Evolutionary conservation across 176 grass and related monocot species (phyloP), one percentile per base, ranked within the genome.

Genomic region (Triticum urartu): DNA sequence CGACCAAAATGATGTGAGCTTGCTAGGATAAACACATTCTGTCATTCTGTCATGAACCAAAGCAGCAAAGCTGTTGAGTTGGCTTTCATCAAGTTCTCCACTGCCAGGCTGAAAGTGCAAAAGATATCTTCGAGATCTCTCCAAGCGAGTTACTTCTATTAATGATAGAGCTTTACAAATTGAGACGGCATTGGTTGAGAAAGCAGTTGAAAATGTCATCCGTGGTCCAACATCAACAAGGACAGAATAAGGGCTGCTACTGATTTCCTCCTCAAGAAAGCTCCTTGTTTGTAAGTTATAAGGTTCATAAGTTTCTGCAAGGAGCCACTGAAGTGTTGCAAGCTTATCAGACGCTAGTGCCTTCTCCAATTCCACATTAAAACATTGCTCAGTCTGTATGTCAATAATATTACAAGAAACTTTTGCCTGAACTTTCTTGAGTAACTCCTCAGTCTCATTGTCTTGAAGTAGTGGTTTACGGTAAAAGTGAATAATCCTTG

Each of bases 41-140:
- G 95, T 94, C 95, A 94, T 97, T 87, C 92, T 94, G 73, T 97
- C 95, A 85, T 97, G 95, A 81, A 97, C 71, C 82, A 94, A 81
- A 22, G 89, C 85, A 81, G 65, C 20, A 24, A 97, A 97, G 45
- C 91, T 89, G 65, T 52, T 90, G 68, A 97, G 85, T 71, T 93
- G 95, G 80, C 47, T 79, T 89, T 89, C 87, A 74, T 93, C 91
- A 73, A 93, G 83, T 67, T 89, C 82, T n/a, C 56, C 78, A 47
- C 85, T 88, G 71, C 95, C 92, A 54, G 79, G 85, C 71, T 89
- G 68, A 11, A 97, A 79, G 54, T 60, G 56, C 85, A 97, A 72
- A 88, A 93, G 90, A 61, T 94, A 97, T 73, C 95, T 89, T 79
- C 91, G 92, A 50, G 95, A 97, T 73, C 92, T 91, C 89, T 97